These are phyloP conservation scores for Esteya vermicola DNA, from an alignment of 2,329 filamentous ascomycete species.

Conservation along the genomic window DNA sequence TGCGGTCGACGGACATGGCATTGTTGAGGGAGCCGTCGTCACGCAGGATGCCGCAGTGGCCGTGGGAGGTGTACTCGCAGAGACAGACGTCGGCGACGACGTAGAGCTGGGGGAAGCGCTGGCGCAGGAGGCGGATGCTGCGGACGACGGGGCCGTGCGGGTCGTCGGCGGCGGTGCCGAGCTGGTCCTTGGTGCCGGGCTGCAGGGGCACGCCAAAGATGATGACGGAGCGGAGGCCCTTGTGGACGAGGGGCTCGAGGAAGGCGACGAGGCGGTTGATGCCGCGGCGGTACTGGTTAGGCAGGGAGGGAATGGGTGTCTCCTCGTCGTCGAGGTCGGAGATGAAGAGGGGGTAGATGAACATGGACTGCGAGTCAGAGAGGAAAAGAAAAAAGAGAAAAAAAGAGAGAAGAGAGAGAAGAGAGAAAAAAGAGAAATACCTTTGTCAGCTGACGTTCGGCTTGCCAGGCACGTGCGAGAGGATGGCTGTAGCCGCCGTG, in stretches of 20 bases:
- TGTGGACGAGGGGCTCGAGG: slow-evolving; percentile 72
- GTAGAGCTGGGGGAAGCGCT: slow-evolving; percentile 79
- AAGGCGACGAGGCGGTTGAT: slow-evolving; percentile 76
- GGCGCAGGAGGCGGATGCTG: slow-evolving; percentile 68
- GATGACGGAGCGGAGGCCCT: slow-evolving; percentile 85
- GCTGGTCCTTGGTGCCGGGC: slow-evolving; percentile 70
- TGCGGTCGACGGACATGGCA: slow-evolving; percentile 78
- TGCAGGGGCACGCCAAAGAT: slow-evolving; percentile 86
- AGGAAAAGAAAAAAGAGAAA: background rate
- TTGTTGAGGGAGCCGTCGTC: slow-evolving; percentile 93
- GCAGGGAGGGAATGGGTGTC: slow-evolving; percentile 76
- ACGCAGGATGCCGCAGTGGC: slow-evolving; percentile 89
- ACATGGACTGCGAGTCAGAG: slow-evolving; percentile 59
- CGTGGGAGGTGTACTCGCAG: slow-evolving; percentile 96
- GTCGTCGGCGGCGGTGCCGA: slow-evolving; percentile 86
- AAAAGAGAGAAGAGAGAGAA: background rate
- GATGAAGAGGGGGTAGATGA: slow-evolving; percentile 94
- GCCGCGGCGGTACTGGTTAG: slow-evolving; percentile 78
- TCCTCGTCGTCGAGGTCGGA: slow-evolving; percentile 92
- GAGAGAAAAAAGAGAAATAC: slow-evolving; percentile 25
- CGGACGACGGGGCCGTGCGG: slow-evolving; percentile 84
- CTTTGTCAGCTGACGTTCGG: slow-evolving; percentile 75
- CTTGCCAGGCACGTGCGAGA: slow-evolving; percentile 67
- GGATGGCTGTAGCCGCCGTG: slow-evolving; percentile 75
- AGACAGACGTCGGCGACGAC: slow-evolving; percentile 89